Evolutionary conservation across 2,329 filamentous ascomycete species (phyloP).

Genomic region (Penicillium sumatraense): DNA sequence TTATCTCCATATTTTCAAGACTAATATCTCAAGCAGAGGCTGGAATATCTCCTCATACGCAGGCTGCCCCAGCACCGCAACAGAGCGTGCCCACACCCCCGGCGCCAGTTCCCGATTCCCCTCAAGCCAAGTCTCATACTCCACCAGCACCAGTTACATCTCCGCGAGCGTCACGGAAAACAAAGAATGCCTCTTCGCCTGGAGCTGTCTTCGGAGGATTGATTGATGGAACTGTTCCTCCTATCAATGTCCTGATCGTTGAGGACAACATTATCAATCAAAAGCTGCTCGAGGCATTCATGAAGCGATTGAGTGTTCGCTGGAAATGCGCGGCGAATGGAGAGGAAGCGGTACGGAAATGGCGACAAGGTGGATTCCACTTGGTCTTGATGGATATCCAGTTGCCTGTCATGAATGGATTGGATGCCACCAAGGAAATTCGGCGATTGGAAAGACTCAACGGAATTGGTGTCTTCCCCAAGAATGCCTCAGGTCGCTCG

Average conservation of each 20-base stretch:
- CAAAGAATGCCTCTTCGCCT: constrained; percentile 38
- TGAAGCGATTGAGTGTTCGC: constrained; percentile 91
- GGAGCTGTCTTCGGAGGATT: constrained; percentile 60
- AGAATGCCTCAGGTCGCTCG: constrained; percentile 62
- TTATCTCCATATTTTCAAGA: too few relatives aligned
- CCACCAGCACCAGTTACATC: constrained; percentile 50
- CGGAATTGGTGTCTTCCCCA: constrained; percentile 86
- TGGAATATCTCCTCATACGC: constrained; percentile 30
- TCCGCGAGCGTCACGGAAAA: constrained; percentile 48
- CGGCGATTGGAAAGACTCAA: constrained; percentile 86
- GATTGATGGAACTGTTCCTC: constrained; percentile 82
- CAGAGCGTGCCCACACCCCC: constrained; percentile 41
- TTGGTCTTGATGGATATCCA: constrained; percentile 99
- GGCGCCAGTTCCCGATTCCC: constrained; percentile 40
- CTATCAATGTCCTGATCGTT: constrained; percentile 96
- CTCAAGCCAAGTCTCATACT: constrained; percentile 40
- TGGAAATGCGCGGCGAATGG: constrained; percentile 99
- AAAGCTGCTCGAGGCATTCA: constrained; percentile 89
- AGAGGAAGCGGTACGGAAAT: constrained; percentile 88
- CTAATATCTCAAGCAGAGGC: constrained; percentile 31
- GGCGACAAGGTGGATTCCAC: constrained; percentile 91
- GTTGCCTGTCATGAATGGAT: constrained; percentile 91
- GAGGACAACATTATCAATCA: constrained; percentile 99
- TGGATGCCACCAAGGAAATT: constrained; percentile 95
- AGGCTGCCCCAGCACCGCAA: constrained; percentile 29